These are phyloP conservation scores for Phaeosphaeria sp. DNA, from an alignment of 2,329 filamentous ascomycete species.

Conservation along the genomic window DNA sequence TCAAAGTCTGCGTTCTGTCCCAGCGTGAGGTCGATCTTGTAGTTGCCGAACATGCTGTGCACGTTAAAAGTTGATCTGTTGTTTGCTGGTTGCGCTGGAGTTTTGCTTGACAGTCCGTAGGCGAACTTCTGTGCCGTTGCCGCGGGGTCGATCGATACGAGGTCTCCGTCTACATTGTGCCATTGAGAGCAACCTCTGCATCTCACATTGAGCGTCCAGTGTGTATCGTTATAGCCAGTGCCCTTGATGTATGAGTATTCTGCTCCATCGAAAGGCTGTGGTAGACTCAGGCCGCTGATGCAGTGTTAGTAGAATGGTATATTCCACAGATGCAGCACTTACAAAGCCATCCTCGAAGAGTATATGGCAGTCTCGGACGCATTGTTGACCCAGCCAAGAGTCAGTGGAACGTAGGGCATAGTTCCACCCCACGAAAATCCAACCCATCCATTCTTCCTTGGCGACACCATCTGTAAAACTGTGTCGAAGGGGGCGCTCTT, in stretches of 20 bases:
- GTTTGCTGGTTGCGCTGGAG: constrained; percentile 34
- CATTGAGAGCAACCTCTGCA: constrained; percentile 41
- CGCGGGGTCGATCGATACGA: constrained; percentile 22
- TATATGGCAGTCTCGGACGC: constrained; percentile 46
- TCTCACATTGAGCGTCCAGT: constrained; percentile 41
- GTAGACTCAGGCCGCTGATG: constrained; percentile 35
- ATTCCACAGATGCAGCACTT: constrained; percentile 23
- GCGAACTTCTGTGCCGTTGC: constrained; percentile 32
- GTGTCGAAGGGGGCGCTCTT: constrained; percentile 48
- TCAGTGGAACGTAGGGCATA: constrained; percentile 58
- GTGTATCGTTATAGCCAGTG: constrained; percentile 39
- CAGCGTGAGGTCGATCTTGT: constrained; percentile 30
- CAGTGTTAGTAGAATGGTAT: neutral
- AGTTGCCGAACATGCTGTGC: constrained; percentile 36
- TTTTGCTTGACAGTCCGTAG: constrained; percentile 26
- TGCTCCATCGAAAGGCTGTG: constrained; percentile 31
- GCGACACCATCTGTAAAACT: constrained; percentile 55
- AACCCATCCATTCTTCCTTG: constrained; percentile 56
- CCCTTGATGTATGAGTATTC: constrained; percentile 42
- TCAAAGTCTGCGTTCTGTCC: constrained; percentile 36
- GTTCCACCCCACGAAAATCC: constrained; percentile 59
- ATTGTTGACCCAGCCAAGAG: constrained; percentile 55
- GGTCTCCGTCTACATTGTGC: constrained; percentile 34
- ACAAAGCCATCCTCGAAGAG: constrained; percentile 57
- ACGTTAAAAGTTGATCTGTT: constrained; percentile 42